Conservation (phyloP, 1,284 basidiomycete genomes). For the Leccinum fuscescens region DNA sequence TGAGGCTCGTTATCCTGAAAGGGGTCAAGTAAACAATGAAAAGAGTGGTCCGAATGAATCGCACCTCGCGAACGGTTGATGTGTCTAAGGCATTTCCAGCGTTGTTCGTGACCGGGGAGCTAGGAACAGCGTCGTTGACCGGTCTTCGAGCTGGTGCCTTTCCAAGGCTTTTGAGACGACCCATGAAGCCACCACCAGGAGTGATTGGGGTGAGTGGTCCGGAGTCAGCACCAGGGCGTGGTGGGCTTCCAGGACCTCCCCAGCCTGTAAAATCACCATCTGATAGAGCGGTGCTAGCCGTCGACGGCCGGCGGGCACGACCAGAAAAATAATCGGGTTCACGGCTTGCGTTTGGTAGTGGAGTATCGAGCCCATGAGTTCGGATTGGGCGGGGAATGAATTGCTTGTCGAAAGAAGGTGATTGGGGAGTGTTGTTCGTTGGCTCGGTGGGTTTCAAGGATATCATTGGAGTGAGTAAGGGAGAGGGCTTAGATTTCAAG, state of each 20-base stretch:
- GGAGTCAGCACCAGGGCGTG: conserved; percentile 28
- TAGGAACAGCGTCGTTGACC: conserved; percentile 23
- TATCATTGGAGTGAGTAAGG: conserved; percentile 58
- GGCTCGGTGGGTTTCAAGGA: conserved; percentile 39
- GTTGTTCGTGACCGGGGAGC: conserved; percentile 26
- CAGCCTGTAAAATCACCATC: conserved; percentile 56
- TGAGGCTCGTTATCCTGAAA: conserved; percentile 24
- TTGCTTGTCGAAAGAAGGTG: conserved; percentile 33
- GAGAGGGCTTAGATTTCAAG: conserved; percentile 45
- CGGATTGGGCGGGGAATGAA: conserved; percentile 33
- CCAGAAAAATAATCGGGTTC: conserved; percentile 54
- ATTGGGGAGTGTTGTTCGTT: conserved; percentile 39
- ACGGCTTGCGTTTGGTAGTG: conserved; percentile 22
- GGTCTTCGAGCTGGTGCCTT: conserved; percentile 39
- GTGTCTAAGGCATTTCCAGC: conserved; percentile 18
- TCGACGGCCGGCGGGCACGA: conserved; percentile 44
- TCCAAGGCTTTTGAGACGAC: conserved; percentile 74
- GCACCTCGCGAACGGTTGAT: conserved; percentile 26
- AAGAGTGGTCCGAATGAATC: conserved; percentile 2
- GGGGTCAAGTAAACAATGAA: conserved; percentile 3
- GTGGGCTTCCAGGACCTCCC: conserved; percentile 42
- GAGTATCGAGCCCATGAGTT: conserved; percentile 31
- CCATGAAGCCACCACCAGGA: conserved; percentile 66
- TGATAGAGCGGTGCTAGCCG: conserved; percentile 37
- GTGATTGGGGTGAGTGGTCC: conserved; percentile 50